phyloP scores from a whole-genome alignment of 257 asterid species.

The Linderniella brevidens region DNA sequence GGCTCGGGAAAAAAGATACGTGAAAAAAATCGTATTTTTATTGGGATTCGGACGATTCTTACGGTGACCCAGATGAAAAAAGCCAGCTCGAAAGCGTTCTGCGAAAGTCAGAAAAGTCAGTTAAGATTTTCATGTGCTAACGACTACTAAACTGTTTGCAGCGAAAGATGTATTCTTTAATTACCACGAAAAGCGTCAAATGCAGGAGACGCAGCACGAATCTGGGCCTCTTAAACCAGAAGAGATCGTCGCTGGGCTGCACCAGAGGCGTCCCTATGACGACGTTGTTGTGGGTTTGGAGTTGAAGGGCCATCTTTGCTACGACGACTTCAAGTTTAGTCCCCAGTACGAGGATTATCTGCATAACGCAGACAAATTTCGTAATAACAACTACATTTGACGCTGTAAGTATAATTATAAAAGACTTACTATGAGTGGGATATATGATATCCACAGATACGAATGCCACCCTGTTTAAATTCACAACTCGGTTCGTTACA shows the following conservation, averaged over 20 bases:
- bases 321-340: constrained; percentile 26
- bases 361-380: background rate
- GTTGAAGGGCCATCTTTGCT: constrained; percentile 19
- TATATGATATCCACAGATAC: constrained; percentile 22
- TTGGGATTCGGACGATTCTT: background rate
- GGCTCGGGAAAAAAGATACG: no score
- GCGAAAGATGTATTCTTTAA: background rate
- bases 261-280: constrained; percentile 16
- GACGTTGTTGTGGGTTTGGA: constrained; percentile 11
- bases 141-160: background rate
- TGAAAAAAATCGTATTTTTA: no score
- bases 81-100: constrained; percentile 26
- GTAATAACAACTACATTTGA: background rate
- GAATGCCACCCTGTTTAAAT: constrained; percentile 20
- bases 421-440: constrained; percentile 17
- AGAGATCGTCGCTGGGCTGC: constrained; percentile 15
- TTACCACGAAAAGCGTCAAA: constrained; percentile 17
- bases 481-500: background rate
- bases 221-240: constrained; percentile 18
- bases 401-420: background rate
- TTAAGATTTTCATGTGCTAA: background rate
- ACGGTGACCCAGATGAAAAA: constrained; percentile 23
- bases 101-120: background rate
- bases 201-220: constrained; percentile 19
- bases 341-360: constrained; percentile 17